These are phyloP conservation scores for Aspergillus fumigatus DNA, from an alignment of 2,329 filamentous ascomycete genomes.

Conservation along the genomic window DNA sequence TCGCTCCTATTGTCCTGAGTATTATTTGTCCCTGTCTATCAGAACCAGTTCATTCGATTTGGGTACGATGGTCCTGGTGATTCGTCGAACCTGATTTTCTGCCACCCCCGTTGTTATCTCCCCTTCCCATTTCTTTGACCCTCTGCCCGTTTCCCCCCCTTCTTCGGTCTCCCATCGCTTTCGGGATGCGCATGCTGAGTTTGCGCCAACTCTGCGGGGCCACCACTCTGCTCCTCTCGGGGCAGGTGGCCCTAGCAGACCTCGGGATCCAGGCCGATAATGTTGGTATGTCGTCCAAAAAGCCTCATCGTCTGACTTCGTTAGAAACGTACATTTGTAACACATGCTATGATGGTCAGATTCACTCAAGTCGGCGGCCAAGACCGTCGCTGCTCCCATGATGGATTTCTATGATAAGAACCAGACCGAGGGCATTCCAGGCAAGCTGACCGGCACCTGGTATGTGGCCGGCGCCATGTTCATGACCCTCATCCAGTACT, in stretches of 20 bases:
- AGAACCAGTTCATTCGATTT: background rate
- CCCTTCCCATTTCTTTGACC: too few relatives aligned
- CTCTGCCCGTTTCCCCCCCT: background rate
- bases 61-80: background rate
- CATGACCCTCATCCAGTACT: slow-evolving; percentile 65
- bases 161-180: background rate
- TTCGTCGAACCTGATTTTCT: background rate
- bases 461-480: slow-evolving; percentile 67
- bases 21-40: too few relatives aligned
- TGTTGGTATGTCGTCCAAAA: slow-evolving; percentile 6
- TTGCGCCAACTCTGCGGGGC: background rate
- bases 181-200: background rate
- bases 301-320: background rate
- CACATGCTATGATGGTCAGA: slow-evolving; percentile 11
- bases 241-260: background rate
- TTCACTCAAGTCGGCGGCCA: slow-evolving; percentile 38
- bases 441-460: slow-evolving; percentile 65
- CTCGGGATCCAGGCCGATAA: slow-evolving; percentile 4
- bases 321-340: background rate
- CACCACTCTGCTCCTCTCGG: background rate
- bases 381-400: slow-evolving; percentile 42
- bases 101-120: background rate
- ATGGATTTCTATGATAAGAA: slow-evolving; percentile 49
- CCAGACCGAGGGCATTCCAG: slow-evolving; percentile 43
- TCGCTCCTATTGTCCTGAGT: too few relatives aligned